Percentiles rank a stretch among this genome's conserved stretches.
Conservation (phyloP, 2,329 filamentous ascomycete species). For the Scortechinia acanthostroma region DNA sequence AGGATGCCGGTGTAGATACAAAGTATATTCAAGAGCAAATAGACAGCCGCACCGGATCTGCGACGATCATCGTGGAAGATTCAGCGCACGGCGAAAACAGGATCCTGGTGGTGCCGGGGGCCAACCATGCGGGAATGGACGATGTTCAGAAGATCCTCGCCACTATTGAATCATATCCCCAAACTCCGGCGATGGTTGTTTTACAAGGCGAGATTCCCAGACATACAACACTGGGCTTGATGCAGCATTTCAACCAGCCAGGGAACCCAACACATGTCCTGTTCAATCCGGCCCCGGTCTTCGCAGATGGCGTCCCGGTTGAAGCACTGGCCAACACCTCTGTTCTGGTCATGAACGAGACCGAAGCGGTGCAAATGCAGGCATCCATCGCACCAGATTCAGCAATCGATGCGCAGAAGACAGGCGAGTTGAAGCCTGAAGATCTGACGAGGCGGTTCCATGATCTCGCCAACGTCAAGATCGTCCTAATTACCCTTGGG, state of each 20-base stretch:
- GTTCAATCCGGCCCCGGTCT: slow-evolving; percentile 5
- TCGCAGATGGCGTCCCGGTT: slow-evolving; percentile 4
- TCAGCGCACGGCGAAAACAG: slow-evolving; percentile 3
- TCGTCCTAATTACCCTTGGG: slow-evolving; percentile 7
- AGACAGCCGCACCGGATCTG: slow-evolving; percentile 3
- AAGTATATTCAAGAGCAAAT: not conserved
- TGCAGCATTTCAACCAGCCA: slow-evolving; percentile 2
- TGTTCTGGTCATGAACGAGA: slow-evolving; percentile 4
- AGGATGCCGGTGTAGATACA: slow-evolving; percentile 5
- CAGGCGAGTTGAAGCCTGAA: slow-evolving; percentile 3
- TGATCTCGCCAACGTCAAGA: slow-evolving; percentile 3
- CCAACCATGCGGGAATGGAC: slow-evolving; percentile 4
- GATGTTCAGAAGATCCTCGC: slow-evolving; percentile 4
- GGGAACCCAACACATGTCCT: slow-evolving; percentile 1
- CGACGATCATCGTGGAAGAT: slow-evolving; percentile 4
- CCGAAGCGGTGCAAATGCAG: slow-evolving; percentile 3
- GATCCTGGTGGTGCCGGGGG: slow-evolving; percentile 4
- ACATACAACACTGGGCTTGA: slow-evolving; percentile 1
- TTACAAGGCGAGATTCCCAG: slow-evolving; percentile 5
- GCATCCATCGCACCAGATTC: not conserved
- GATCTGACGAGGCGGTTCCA: slow-evolving; percentile 3
- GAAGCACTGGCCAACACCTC: slow-evolving; percentile 1
- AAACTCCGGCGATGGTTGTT: slow-evolving; percentile 1
- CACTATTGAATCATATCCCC: not conserved
- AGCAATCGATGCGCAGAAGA: not conserved